Evolutionary conservation across 2,329 filamentous ascomycete species (phyloP), one percentile per base, ranked within the genome.

Genomic region (Zymoseptoria brevis): DNA sequence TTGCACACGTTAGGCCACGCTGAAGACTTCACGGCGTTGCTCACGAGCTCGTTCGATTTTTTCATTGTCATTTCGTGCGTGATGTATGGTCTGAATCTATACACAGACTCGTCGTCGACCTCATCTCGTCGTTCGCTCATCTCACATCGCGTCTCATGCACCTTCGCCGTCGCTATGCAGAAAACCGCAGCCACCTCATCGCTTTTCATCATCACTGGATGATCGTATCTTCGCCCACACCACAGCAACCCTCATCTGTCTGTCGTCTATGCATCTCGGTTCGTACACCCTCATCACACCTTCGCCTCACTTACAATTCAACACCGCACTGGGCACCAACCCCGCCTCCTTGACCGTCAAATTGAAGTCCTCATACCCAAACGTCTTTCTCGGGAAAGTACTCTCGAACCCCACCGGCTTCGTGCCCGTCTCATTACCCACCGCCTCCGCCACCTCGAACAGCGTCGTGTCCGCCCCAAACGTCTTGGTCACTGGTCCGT

Each of bases 331-430:
- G 5, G 94, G 94, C 3, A 93, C 86, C 61, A 96, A 76, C 0
- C 92, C 93, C 16, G 93, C 88, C 75, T 99, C 94, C 77, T 95
- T 95, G 58, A 99, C 76, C 4, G 92, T 94, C 81, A 94, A 87
- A 41, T 89, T 89, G 69, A 96, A 91, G 72, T 96, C 94, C 66
- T 63, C 80, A 73, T 19, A 70, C 63, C 81, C 76, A 64, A 88
- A 97, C 0, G 85, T 83, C 79, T 96, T 96, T 70, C 84, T 85
- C 0, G 94, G 94, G 68, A 95, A 97, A 19, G 86, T 96, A 67
- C 87, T 88, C 1, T 87, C 85, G 72, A 99, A 96, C 67, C 85
- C 90, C 22, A 79, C 82, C 13, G 95, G 87, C 2, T 84, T 76
- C 4, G 83, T 74, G 0, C 88, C 90, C 54, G 83, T 85, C 63